phyloP scores from a whole-genome alignment of 2,329 filamentous ascomycete genomes.

The Passalora sequoiae region DNA sequence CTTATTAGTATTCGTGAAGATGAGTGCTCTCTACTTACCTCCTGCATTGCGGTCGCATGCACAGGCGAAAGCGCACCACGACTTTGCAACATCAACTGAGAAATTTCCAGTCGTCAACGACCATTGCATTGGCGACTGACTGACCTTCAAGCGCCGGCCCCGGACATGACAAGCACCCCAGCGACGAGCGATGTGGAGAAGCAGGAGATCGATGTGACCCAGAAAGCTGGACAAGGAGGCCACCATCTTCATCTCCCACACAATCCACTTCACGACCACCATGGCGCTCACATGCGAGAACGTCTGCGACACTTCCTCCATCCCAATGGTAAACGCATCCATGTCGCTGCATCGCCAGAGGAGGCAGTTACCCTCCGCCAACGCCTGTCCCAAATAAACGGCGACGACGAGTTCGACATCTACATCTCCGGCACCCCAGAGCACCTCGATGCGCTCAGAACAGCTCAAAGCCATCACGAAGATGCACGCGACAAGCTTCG shows the following conservation, averaged over 20 bases:
- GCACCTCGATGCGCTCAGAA: conserved; percentile 47
- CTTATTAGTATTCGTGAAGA: no score
- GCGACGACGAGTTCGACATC: conserved; percentile 47
- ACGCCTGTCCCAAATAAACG: conserved; percentile 38
- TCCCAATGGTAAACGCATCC: conserved; percentile 52
- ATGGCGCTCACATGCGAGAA: conserved; percentile 29
- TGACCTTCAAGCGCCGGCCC: no score
- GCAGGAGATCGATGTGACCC: conserved; percentile 1
- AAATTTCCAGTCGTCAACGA: no score
- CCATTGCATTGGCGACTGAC: no score
- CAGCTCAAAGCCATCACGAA: conserved; percentile 52
- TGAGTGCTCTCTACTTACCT: no score
- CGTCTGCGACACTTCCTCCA: conserved; percentile 51
- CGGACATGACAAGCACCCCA: conserved; percentile 9
- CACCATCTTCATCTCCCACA: not conserved
- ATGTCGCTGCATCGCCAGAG: conserved; percentile 53
- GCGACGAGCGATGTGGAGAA: conserved; percentile 10
- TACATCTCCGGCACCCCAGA: conserved; percentile 55
- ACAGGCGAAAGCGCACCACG: no score
- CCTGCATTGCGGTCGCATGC: no score
- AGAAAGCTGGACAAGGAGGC: not conserved
- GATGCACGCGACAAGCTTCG: conserved; percentile 44
- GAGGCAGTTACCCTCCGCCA: conserved; percentile 48
- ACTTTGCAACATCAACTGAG: no score
- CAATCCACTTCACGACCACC: conserved; percentile 6